A percentile compares a stretch with the other conserved stretches of the same genome.
phyloP scores from a whole-genome alignment of 164 flowering plant genomes.

The Annona squamosa region DNA sequence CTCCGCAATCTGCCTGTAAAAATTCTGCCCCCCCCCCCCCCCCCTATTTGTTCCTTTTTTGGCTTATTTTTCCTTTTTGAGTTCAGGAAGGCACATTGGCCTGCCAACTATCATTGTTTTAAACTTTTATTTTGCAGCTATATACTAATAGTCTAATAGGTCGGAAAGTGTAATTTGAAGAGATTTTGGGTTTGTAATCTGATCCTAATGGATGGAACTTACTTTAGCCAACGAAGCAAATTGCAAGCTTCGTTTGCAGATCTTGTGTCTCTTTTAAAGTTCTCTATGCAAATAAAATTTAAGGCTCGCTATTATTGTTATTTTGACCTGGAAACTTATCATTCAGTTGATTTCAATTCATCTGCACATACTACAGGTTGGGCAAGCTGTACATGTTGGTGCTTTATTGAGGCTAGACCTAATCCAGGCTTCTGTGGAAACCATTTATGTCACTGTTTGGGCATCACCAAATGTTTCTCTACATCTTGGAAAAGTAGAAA shows the following conservation, averaged over 20 bases:
- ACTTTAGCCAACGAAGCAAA: background rate
- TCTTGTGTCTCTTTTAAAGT: background rate
- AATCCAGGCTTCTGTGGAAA: constrained; percentile 64
- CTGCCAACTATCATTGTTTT: no score
- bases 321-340: background rate
- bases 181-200: no score
- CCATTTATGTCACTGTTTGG: constrained; percentile 84
- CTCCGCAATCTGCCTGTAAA: no score
- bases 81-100: no score
- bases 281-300: background rate
- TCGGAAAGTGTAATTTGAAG: no score
- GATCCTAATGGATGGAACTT: no score
- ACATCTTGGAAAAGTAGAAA: constrained; percentile 87
- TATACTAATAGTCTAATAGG: no score
- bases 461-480: constrained; percentile 85
- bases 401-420: constrained; percentile 79
- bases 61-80: no score
- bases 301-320: background rate
- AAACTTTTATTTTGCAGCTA: no score
- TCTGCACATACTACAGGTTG: constrained; percentile 42
- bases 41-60: no score
- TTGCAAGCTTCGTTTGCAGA: background rate
- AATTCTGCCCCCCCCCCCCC: no score
- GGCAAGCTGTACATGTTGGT: constrained; percentile 85
- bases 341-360: background rate